Evolutionary conservation across 495 filamentous ascomycete species (phyloP).

Genomic region (Tetracladium setigerum): DNA sequence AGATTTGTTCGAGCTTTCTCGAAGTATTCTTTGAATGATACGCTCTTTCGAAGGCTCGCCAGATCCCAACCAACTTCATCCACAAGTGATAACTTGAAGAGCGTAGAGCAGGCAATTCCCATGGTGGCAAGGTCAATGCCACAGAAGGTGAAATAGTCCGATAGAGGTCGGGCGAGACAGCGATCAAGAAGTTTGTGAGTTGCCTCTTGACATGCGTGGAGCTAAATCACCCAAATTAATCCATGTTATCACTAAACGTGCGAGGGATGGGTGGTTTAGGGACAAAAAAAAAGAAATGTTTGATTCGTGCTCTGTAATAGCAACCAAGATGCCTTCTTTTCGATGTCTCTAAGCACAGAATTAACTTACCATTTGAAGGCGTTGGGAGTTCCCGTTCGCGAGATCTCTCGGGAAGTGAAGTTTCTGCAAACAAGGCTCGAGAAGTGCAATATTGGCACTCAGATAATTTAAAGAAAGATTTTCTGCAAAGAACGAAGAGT

Average conservation of each 20-base stretch:
- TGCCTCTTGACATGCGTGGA: conserved; percentile 12
- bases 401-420: background rate
- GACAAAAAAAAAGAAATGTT: too few relatives aligned
- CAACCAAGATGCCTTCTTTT: too few relatives aligned
- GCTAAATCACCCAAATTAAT: background rate
- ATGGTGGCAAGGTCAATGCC: conserved; percentile 4
- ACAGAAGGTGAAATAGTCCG: background rate
- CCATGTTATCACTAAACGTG: too few relatives aligned
- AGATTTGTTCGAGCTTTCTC: conserved; percentile 4
- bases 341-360: too few relatives aligned
- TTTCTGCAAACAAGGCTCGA: conserved; percentile 5
- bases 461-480: conserved; percentile 1
- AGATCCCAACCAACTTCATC: conserved; percentile 18
- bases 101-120: conserved; percentile 1
- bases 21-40: conserved; percentile 3
- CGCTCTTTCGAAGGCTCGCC: conserved; percentile 2
- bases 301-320: too few relatives aligned
- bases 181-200: conserved; percentile 6
- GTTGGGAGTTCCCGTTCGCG: background rate
- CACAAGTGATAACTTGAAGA: conserved; percentile 13
- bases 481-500: background rate
- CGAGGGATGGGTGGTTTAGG: too few relatives aligned
- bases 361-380: conserved; percentile 9
- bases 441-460: conserved; percentile 9
- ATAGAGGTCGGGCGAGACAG: background rate